A percentile compares a stretch with the other conserved stretches of the same genome.
Conservation (phyloP, 1,139 yeast species). For the Taphrina flavorubra region DNA sequence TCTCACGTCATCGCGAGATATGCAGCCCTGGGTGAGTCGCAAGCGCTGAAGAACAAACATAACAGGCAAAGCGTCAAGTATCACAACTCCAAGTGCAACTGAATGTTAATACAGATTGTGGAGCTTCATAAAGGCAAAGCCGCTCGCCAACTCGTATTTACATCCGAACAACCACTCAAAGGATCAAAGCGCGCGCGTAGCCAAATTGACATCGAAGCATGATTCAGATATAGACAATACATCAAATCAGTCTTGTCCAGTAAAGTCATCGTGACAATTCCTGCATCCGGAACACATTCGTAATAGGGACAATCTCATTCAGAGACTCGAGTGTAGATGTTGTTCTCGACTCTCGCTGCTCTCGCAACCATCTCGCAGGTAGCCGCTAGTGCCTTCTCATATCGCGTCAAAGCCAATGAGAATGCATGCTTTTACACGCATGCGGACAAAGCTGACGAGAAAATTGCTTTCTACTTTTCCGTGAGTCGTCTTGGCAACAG, state of each 20-base stretch:
- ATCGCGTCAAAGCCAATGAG: conserved; percentile 71
- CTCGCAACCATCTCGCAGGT: conserved; percentile 10
- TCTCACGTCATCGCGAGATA: conserved; percentile 1
- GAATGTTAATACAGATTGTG: not conserved
- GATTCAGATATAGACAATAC: too few species aligned
- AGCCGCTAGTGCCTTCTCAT: conserved; percentile 35
- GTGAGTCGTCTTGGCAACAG: conserved; percentile 50
- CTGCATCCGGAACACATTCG: too few species aligned
- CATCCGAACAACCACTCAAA: not conserved
- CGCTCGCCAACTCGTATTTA: not conserved
- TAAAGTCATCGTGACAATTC: too few species aligned
- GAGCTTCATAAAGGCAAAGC: conserved; percentile 2
- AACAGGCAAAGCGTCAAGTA: too few species aligned
- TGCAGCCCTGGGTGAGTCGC: too few species aligned
- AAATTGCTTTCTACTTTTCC: conserved; percentile 82
- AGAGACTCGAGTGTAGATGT: not conserved
- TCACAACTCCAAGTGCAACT: not conserved
- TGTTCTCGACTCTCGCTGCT: not conserved
- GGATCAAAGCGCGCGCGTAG: not conserved
- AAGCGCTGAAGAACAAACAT: too few species aligned
- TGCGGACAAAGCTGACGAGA: conserved; percentile 67
- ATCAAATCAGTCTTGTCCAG: too few species aligned
- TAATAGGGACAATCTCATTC: not conserved
- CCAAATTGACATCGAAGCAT: not conserved
- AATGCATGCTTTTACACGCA: conserved; percentile 77